Conservation (phyloP, 2,329 filamentous ascomycete genomes). For the Alternaria solani region DNA sequence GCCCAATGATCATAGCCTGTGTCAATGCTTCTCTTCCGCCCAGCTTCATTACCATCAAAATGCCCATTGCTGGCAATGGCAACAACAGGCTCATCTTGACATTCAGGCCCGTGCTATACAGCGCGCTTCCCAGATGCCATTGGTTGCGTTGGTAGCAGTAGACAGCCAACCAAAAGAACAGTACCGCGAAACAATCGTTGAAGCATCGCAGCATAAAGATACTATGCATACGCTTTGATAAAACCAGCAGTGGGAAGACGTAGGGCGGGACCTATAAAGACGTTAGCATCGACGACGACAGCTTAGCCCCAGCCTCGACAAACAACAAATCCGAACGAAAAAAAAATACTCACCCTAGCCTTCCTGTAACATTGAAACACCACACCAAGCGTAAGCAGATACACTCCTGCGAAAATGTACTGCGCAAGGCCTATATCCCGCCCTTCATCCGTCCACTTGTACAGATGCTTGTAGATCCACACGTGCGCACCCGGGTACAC, state of each 20-base stretch:
- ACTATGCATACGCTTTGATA: constrained; percentile 93
- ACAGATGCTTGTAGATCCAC: constrained; percentile 84
- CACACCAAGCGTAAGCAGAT: constrained; percentile 75
- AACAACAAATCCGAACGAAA: neutral
- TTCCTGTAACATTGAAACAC: constrained; percentile 84
- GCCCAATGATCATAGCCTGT: constrained; percentile 74
- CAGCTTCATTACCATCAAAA: constrained; percentile 76
- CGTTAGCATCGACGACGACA: neutral
- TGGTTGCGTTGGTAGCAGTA: constrained; percentile 75
- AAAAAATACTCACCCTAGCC: constrained; percentile 65
- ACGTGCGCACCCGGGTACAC: constrained; percentile 96
- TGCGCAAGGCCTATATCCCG: constrained; percentile 82
- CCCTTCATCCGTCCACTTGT: constrained; percentile 78
- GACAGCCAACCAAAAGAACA: constrained; percentile 85
- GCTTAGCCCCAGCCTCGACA: neutral
- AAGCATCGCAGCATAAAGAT: constrained; percentile 93
- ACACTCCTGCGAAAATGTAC: constrained; percentile 79
- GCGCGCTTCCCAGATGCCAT: constrained; percentile 76
- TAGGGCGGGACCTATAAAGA: constrained; percentile 78
- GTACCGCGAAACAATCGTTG: constrained; percentile 90
- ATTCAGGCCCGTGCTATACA: constrained; percentile 82
- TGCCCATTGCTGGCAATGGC: constrained; percentile 78
- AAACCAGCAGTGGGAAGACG: constrained; percentile 81
- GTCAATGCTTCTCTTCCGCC: constrained; percentile 72
- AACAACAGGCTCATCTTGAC: constrained; percentile 94